phyloP scores from a whole-genome alignment of 129 eudicot species.

The Ambrosia artemisiifolia region DNA sequence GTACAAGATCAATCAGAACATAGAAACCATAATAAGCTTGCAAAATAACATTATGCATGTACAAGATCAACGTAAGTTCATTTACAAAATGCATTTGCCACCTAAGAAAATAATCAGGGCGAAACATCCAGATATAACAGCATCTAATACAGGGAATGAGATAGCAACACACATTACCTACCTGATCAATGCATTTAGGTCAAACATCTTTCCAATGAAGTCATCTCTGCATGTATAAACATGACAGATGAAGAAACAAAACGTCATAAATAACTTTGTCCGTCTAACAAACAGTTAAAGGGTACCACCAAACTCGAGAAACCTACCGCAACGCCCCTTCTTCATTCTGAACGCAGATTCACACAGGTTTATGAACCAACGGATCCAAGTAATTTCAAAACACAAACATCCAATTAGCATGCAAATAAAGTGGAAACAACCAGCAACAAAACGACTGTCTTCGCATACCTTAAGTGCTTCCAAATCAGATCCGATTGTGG shows the following conservation, averaged over 20 bases:
- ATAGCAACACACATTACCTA: slow-evolving; percentile 10
- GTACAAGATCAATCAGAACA: background rate
- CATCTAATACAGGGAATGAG: background rate
- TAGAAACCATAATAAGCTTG: slow-evolving; percentile 4
- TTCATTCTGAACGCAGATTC: slow-evolving; percentile 43
- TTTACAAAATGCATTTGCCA: background rate
- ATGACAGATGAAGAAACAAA: background rate
- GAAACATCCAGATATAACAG: background rate
- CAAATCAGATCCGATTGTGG: slow-evolving; percentile 45
- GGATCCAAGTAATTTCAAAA: slow-evolving; percentile 9
- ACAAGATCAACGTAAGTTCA: background rate
- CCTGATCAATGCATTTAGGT: slow-evolving; percentile 66
- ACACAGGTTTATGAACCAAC: slow-evolving; percentile 7
- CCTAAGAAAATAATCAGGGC: background rate
- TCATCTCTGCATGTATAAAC: slow-evolving; percentile 50
- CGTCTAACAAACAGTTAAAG: background rate
- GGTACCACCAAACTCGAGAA: background rate
- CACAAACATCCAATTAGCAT: slow-evolving; percentile 13
- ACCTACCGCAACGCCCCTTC: slow-evolving; percentile 51
- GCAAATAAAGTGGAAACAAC: slow-evolving; percentile 11
- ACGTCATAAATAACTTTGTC: background rate
- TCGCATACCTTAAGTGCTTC: slow-evolving; percentile 56
- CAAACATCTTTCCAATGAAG: slow-evolving; percentile 62
- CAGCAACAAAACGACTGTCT: background rate
- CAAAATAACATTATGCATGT: background rate